phyloP scores from a whole-genome alignment of 129 eudicot species.

The Solidago caesia region DNA sequence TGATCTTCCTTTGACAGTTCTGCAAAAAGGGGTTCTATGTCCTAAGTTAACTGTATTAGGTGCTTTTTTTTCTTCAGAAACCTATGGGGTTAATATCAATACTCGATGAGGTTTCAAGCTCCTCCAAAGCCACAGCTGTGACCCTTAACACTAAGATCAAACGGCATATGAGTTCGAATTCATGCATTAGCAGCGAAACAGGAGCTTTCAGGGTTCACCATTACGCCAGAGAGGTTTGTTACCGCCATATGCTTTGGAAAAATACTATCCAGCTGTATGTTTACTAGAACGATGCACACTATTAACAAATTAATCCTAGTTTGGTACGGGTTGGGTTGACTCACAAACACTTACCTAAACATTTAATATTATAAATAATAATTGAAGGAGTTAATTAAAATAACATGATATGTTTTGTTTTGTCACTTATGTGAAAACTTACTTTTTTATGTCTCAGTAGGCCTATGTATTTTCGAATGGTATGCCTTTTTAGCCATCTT shows the following conservation, averaged over 20 bases:
- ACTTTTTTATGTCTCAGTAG: no score
- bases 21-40: not conserved
- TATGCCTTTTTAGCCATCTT: no score
- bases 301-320: slow-evolving; percentile 11
- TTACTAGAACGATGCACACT: slow-evolving; percentile 1
- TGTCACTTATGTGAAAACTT: no score
- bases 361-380: not conserved
- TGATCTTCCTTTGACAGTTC: not conserved
- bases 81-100: slow-evolving; percentile 75
- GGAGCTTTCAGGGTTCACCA: slow-evolving; percentile 70
- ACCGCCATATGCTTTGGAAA: not conserved
- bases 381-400: no score
- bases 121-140: slow-evolving; percentile 68
- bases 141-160: slow-evolving; percentile 71
- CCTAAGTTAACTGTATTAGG: not conserved
- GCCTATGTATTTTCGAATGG: no score
- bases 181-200: slow-evolving; percentile 59
- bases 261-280: not conserved
- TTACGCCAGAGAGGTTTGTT: slow-evolving; percentile 74
- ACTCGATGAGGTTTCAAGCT: slow-evolving; percentile 67
- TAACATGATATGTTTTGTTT: no score
- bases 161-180: slow-evolving; percentile 56
- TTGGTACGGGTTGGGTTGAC: slow-evolving; percentile 2
- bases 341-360: not conserved
- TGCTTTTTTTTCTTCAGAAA: slow-evolving; percentile 47